A percentile compares a stretch with the other conserved stretches of the same genome.
Evolutionary conservation across 176 grass and related monocot genomes (phyloP).

Genomic region (Otatea glauca): DNA sequence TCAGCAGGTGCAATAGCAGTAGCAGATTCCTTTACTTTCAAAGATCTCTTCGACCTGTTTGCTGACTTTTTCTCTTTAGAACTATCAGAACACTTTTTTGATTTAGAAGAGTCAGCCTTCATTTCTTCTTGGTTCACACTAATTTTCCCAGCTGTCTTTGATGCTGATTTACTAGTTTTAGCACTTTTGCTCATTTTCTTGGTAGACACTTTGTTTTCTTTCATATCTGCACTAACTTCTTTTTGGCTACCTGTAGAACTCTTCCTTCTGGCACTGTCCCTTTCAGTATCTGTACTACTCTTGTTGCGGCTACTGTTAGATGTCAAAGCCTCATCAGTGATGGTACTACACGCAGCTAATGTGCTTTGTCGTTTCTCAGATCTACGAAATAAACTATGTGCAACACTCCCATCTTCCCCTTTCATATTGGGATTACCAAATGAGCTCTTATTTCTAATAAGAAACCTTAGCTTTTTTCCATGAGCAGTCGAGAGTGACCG

Average conservation of each 20-base stretch:
- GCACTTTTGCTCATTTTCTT: constrained; percentile 50
- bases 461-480: constrained; percentile 42
- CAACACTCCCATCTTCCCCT: constrained; percentile 42
- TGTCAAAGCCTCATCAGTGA: constrained; percentile 46
- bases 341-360: constrained; percentile 38
- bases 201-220: constrained; percentile 54
- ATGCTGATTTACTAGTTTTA: constrained; percentile 59
- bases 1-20: constrained; percentile 10
- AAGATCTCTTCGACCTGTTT: constrained; percentile 48
- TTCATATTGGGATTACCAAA: constrained; percentile 34
- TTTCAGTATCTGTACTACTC: constrained; percentile 19
- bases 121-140: constrained; percentile 40
- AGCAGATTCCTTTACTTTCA: constrained; percentile 60
- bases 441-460: constrained; percentile 34
- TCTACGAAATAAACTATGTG: constrained; percentile 37
- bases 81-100: constrained; percentile 35
- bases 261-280: constrained; percentile 13
- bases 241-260: constrained; percentile 44
- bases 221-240: constrained; percentile 31
- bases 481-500: constrained; percentile 45
- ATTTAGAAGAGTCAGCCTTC: constrained; percentile 39
- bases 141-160: constrained; percentile 36
- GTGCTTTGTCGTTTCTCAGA: constrained; percentile 56
- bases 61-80: constrained; percentile 51
- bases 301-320: constrained; percentile 20